Percentiles rank a stretch among this genome's conserved stretches.
Evolutionary conservation across 73 alveolate genomes (phyloP).

Genomic region (Paramecium primaurelia): DNA sequence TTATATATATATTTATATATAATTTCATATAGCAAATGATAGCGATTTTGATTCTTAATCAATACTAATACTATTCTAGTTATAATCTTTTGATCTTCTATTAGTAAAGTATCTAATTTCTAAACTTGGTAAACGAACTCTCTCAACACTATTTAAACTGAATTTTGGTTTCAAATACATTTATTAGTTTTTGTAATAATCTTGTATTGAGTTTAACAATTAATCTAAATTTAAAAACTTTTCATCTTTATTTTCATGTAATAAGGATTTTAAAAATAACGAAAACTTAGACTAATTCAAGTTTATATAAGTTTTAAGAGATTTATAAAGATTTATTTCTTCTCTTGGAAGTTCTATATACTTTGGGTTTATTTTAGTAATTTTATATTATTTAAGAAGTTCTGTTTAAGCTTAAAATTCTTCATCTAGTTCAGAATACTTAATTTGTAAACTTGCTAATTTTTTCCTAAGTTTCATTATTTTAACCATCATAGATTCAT

Average conservation of each 20-base stretch:
- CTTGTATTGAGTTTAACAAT: neutral
- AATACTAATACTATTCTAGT: neutral
- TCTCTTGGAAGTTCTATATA: neutral
- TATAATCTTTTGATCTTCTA: neutral
- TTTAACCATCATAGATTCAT: neutral
- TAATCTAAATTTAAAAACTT: neutral
- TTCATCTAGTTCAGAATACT: neutral
- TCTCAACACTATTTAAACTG: neutral
- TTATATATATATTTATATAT: neutral
- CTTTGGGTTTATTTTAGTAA: neutral
- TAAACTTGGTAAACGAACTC: neutral
- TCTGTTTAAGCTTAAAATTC: neutral
- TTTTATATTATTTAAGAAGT: neutral
- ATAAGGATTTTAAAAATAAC: neutral
- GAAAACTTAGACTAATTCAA: neutral
- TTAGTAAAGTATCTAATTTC: neutral
- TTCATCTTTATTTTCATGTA: neutral
- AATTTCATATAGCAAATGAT: neutral
- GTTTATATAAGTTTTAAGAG: neutral
- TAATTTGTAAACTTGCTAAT: neutral
- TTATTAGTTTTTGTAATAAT: neutral
- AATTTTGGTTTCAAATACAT: neutral
- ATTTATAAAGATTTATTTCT: neutral
- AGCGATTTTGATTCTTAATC: neutral
- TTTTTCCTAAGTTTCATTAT: neutral